Percentiles rank a stretch among this genome's conserved stretches.
These are phyloP conservation scores for Wickerhamomyces pijperi DNA, from an alignment of 805 yeast species.

Conservation along the genomic window DNA sequence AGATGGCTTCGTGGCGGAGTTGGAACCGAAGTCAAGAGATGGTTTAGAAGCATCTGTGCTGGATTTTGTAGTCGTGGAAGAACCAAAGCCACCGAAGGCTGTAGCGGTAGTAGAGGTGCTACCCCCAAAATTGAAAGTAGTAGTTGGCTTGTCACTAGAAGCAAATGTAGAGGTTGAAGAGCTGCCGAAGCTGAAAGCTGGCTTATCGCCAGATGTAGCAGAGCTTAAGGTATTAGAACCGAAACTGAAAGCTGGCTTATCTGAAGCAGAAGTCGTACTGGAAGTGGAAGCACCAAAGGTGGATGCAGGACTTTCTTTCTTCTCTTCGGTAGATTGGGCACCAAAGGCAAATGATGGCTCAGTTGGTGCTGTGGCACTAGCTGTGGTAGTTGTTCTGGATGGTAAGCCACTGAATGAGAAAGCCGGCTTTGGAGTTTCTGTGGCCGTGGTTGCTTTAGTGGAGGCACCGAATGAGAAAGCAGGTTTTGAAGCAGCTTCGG, in stretches of 20 bases:
- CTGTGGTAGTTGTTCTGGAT: too few relatives aligned
- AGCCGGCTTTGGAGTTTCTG: constrained; percentile 9
- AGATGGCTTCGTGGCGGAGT: constrained; percentile 1
- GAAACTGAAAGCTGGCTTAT: constrained; percentile 16
- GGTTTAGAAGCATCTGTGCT: neutral
- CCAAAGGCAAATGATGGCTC: constrained; percentile 17
- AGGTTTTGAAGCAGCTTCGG: constrained; percentile 13
- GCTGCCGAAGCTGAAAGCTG: constrained; percentile 5
- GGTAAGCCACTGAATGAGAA: constrained; percentile 7
- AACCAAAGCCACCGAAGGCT: constrained; percentile 17
- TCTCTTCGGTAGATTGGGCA: constrained; percentile 7
- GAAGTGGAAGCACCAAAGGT: constrained; percentile 5
- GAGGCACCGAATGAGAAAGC: constrained; percentile 17
- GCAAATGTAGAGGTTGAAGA: neutral
- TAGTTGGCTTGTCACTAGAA: constrained; percentile 6
- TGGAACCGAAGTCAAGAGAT: constrained; percentile 11
- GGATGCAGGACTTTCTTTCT: constrained; percentile 4
- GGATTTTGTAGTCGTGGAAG: constrained; percentile 3
- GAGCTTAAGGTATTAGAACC: constrained; percentile 6
- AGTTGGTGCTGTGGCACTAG: too few relatives aligned
- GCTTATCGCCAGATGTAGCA: constrained; percentile 1
- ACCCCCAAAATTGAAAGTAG: constrained; percentile 20
- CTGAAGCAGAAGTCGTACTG: constrained; percentile 2
- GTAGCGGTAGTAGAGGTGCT: constrained; percentile 7
- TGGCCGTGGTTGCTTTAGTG: neutral